Percentiles rank a stretch among this genome's conserved stretches.
These are phyloP conservation scores for Arthroderma sp. DNA, from an alignment of 2,329 filamentous ascomycete species.

Conservation along the genomic window DNA sequence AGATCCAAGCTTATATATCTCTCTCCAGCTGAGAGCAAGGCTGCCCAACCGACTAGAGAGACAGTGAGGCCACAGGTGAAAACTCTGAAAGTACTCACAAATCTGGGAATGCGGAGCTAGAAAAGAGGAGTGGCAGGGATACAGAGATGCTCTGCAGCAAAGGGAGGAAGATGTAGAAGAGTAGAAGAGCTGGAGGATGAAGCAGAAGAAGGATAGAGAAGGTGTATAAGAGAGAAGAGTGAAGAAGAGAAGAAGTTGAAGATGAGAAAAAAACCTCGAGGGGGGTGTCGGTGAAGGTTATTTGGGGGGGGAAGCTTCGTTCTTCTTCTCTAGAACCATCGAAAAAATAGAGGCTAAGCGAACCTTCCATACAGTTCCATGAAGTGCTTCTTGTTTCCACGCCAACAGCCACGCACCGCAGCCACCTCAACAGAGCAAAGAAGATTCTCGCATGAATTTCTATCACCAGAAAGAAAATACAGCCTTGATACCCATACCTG, in stretches of 20 bases:
- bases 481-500: no score
- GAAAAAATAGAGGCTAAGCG: conserved; percentile 9
- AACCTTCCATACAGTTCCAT: conserved; percentile 15
- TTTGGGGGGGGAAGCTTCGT: conserved; percentile 7
- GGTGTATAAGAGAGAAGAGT: conserved; percentile 7
- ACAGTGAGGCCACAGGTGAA: not conserved
- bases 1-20: not conserved
- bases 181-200: conserved; percentile 1
- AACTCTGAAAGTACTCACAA: not conserved
- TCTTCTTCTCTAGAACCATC: conserved; percentile 4
- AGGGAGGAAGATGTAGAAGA: not conserved
- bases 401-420: not conserved
- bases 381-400: conserved; percentile 4
- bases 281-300: not conserved
- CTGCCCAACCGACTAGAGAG: not conserved
- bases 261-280: conserved; percentile 10
- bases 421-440: no score
- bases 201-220: conserved; percentile 8
- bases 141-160: not conserved
- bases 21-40: not conserved
- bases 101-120: not conserved
- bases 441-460: no score
- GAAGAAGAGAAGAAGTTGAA: conserved; percentile 12
- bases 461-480: no score
- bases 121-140: conserved; percentile 5